phyloP scores from a whole-genome alignment of 1,284 basidiomycete species.

The Malassezia psittaci region DNA sequence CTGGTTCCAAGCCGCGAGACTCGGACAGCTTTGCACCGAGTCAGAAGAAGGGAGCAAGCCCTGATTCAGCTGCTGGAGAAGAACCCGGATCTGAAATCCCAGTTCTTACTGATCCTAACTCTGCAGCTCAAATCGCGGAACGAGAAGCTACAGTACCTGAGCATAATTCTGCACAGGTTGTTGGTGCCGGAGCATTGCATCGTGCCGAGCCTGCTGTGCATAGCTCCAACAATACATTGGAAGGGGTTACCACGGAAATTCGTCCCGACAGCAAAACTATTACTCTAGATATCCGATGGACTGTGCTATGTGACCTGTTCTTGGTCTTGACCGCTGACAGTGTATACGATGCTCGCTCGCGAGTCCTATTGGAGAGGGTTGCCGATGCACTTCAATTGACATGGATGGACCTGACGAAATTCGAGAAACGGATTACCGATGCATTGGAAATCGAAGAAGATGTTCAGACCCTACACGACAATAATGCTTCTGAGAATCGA shows the following conservation, averaged over 20 bases:
- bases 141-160: slow-evolving; percentile 7
- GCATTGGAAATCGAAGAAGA: slow-evolving; percentile 46
- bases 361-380: slow-evolving; percentile 42
- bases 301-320: slow-evolving; percentile 46
- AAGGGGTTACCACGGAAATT: slow-evolving; percentile 44
- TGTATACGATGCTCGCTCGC: slow-evolving; percentile 44
- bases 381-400: slow-evolving; percentile 37
- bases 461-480: slow-evolving; percentile 32
- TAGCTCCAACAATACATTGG: slow-evolving; percentile 25
- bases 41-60: too few species aligned
- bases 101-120: slow-evolving; percentile 33
- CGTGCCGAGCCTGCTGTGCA: not conserved
- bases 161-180: not conserved
- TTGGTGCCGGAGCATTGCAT: not conserved
- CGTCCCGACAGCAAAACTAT: slow-evolving; percentile 38
- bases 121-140: slow-evolving; percentile 30
- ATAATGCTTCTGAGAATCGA: slow-evolving; percentile 25
- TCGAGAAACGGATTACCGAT: slow-evolving; percentile 46
- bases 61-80: too few species aligned
- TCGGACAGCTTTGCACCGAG: too few species aligned
- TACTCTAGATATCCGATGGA: slow-evolving; percentile 47
- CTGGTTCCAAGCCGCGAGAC: too few species aligned
- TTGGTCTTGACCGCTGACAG: slow-evolving; percentile 45
- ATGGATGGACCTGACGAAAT: slow-evolving; percentile 48
- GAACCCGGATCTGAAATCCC: not conserved